These are phyloP conservation scores for Starmerella stellata DNA, from an alignment of 805 yeast species.

Conservation along the genomic window DNA sequence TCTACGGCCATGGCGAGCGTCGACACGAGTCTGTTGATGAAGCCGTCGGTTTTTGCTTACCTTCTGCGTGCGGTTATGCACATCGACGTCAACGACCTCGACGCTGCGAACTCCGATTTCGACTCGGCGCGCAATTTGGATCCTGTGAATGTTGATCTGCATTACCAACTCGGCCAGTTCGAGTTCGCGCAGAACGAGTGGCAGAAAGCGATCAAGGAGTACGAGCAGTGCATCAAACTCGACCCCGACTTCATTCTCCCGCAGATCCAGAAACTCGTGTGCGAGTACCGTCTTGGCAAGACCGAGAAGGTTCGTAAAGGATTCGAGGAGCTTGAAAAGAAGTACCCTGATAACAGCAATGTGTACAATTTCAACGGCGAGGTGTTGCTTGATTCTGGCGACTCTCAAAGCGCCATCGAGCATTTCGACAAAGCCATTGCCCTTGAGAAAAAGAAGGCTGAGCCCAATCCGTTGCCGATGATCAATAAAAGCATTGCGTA, in stretches of 20 bases:
- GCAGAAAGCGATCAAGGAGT: constrained; percentile 52
- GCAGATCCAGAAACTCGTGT: constrained; percentile 82
- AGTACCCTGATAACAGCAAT: constrained; percentile 75
- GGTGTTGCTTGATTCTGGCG: constrained; percentile 66
- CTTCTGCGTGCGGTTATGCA: constrained; percentile 64
- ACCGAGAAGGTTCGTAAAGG: constrained; percentile 40
- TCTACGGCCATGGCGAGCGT: constrained; percentile 45
- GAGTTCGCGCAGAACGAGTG: constrained; percentile 64
- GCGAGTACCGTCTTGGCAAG: constrained; percentile 62
- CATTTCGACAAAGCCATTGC: constrained; percentile 76
- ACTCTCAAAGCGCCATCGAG: constrained; percentile 49
- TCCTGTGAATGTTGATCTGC: constrained; percentile 59
- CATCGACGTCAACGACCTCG: constrained; percentile 57
- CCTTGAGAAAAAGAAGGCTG: constrained; percentile 40
- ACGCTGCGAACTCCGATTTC: constrained; percentile 48
- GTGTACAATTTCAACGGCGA: constrained; percentile 94
- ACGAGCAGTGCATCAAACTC: constrained; percentile 53
- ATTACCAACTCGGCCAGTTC: constrained; percentile 90
- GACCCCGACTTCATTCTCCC: constrained; percentile 67
- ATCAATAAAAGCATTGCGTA: constrained; percentile 65
- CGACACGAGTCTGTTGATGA: constrained; percentile 42
- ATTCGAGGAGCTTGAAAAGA: constrained; percentile 35
- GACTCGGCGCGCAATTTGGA: constrained; percentile 50
- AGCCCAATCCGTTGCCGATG: constrained; percentile 64
- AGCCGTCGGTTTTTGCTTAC: constrained; percentile 60